These are phyloP conservation scores for Diddensiella caesifluorescens DNA, from an alignment of 805 yeast genomes.

Conservation along the genomic window DNA sequence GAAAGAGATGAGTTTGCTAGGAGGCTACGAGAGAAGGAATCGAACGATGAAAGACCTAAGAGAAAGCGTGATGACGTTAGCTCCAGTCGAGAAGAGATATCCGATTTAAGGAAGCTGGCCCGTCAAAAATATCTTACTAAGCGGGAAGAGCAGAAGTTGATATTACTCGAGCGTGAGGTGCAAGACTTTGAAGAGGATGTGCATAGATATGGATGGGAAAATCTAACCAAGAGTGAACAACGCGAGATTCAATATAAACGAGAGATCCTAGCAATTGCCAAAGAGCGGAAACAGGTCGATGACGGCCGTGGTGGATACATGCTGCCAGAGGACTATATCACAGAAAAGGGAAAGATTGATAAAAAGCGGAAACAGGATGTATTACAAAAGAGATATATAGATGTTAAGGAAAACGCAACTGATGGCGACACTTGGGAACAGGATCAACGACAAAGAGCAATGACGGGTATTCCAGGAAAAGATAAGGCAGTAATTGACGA, in stretches of 20 bases:
- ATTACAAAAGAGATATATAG: conserved; percentile 38
- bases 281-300: conserved; percentile 37
- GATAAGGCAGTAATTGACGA: conserved; percentile 39
- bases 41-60: conserved; percentile 4
- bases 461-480: conserved; percentile 34
- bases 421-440: conserved; percentile 46
- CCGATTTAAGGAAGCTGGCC: conserved; percentile 41
- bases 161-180: conserved; percentile 44
- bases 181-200: conserved; percentile 46
- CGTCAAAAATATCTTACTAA: conserved; percentile 44
- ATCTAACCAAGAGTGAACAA: conserved; percentile 44
- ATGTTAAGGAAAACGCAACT: conserved; percentile 18
- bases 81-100: conserved; percentile 11
- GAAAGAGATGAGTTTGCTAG: conserved; percentile 33
- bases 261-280: conserved; percentile 42
- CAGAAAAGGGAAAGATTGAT: conserved; percentile 49
- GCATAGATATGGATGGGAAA: conserved; percentile 48
- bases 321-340: conserved; percentile 55
- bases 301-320: conserved; percentile 38
- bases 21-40: conserved; percentile 23
- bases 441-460: conserved; percentile 44
- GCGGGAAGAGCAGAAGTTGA: conserved; percentile 45
- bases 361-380: conserved; percentile 48
- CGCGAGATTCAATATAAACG: conserved; percentile 49
- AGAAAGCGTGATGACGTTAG: conserved; percentile 2